These are phyloP conservation scores for Kodamaea laetipori DNA, from an alignment of 805 yeast species.

Conservation along the genomic window DNA sequence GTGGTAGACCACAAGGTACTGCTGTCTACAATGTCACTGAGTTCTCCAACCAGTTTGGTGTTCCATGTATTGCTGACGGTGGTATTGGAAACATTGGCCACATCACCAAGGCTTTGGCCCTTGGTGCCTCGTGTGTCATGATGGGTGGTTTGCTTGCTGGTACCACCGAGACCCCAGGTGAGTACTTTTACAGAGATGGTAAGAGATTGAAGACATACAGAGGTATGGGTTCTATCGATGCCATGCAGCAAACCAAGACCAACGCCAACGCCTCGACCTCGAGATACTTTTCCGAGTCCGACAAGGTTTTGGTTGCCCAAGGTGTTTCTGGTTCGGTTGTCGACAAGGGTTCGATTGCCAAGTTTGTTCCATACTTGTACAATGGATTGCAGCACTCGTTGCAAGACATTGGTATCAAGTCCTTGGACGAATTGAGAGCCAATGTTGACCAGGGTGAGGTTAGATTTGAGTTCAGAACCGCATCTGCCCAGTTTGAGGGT, in stretches of 20 bases:
- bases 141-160: constrained; percentile 99
- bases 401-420: constrained; percentile 91
- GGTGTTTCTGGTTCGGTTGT: constrained; percentile 97
- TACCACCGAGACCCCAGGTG: constrained; percentile 98
- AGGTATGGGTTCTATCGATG: constrained; percentile 99
- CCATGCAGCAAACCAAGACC: constrained; percentile 88
- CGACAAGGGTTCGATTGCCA: constrained; percentile 93
- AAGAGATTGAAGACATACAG: constrained; percentile 95
- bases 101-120: constrained; percentile 92
- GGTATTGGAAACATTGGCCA: constrained; percentile 99
- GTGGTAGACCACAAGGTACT: constrained; percentile 99
- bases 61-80: constrained; percentile 99
- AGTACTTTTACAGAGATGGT: constrained; percentile 96
- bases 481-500: constrained; percentile 98
- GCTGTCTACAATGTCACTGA: constrained; percentile 94
- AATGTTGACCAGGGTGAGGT: constrained; percentile 67
- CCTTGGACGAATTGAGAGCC: constrained; percentile 63
- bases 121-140: constrained; percentile 97
- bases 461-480: constrained; percentile 96
- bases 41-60: constrained; percentile 93
- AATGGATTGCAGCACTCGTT: constrained; percentile 97
- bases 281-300: constrained; percentile 95
- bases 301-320: constrained; percentile 95
- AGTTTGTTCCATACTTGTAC: constrained; percentile 91
- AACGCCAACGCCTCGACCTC: constrained; percentile 97